Conservation (phyloP, 2,329 filamentous ascomycete species). For the Chaetomium sp. region DNA sequence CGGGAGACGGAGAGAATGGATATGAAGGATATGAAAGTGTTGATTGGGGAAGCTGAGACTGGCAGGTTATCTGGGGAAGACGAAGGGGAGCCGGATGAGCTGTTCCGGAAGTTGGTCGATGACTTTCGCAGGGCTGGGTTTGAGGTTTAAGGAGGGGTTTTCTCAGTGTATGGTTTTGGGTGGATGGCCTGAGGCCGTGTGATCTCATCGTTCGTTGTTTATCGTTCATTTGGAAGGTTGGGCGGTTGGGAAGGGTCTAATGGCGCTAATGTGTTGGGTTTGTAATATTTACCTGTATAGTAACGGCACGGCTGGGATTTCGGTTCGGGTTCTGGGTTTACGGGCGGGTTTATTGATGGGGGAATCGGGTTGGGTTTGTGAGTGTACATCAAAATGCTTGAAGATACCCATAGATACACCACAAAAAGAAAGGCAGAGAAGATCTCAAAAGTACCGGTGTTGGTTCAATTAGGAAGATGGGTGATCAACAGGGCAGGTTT, state of each 20-base stretch:
- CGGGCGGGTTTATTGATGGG: no score
- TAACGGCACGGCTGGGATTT: neutral
- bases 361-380: neutral
- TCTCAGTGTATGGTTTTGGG: neutral
- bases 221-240: no score
- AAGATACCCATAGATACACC: constrained; percentile 10
- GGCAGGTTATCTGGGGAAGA: neutral
- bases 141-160: constrained; percentile 1
- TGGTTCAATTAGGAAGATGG: neutral
- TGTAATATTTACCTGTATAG: constrained; percentile 2
- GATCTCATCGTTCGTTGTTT: no score
- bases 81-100: constrained; percentile 5
- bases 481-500: no score
- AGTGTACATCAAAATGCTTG: neutral
- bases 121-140: constrained; percentile 17
- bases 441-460: no score
- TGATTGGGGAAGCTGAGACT: neutral
- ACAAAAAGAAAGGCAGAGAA: no score
- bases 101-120: constrained; percentile 14
- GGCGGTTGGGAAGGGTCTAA: neutral
- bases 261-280: neutral
- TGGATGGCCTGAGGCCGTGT: neutral
- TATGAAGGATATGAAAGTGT: neutral
- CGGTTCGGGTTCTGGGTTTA: neutral
- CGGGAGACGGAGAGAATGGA: neutral